Evolutionary conservation across 768 basidiomycete species (phyloP).

Genomic region (Lyophyllum decastes): DNA sequence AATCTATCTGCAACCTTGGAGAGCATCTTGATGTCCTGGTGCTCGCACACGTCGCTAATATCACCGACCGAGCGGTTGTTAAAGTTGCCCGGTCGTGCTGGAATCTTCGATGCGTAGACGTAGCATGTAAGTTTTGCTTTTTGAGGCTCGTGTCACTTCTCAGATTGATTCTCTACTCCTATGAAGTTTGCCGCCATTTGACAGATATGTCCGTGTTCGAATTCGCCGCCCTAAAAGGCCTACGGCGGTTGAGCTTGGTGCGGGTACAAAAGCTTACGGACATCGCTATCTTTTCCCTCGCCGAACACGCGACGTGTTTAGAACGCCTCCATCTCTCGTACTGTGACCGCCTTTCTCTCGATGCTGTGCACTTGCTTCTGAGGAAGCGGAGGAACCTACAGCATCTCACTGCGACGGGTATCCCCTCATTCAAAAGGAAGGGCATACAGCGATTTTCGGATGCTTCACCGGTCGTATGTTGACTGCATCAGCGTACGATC

Average conservation of each 20-base stretch:
- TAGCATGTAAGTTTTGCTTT: slow-evolving; percentile 70
- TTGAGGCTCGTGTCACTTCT: slow-evolving; percentile 9
- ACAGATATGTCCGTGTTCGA: slow-evolving; percentile 88
- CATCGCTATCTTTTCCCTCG: slow-evolving; percentile 76
- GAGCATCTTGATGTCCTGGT: slow-evolving; percentile 78
- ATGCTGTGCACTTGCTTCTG: slow-evolving; percentile 72
- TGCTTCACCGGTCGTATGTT: slow-evolving; percentile 58
- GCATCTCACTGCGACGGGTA: slow-evolving; percentile 79
- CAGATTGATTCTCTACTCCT: slow-evolving; percentile 3
- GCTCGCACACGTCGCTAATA: slow-evolving; percentile 74
- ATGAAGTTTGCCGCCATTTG: slow-evolving; percentile 73
- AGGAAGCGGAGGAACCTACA: slow-evolving; percentile 59
- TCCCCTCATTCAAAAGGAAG: slow-evolving; percentile 68
- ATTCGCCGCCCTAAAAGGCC: slow-evolving; percentile 64
- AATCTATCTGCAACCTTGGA: slow-evolving; percentile 69
- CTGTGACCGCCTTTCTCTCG: slow-evolving; percentile 78
- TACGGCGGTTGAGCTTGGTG: slow-evolving; percentile 79
- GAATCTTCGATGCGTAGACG: slow-evolving; percentile 78
- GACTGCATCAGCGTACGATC: slow-evolving; percentile 8
- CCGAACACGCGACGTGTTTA: slow-evolving; percentile 66
- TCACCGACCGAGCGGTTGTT: slow-evolving; percentile 78
- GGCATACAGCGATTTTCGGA: slow-evolving; percentile 82
- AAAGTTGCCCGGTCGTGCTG: slow-evolving; percentile 69
- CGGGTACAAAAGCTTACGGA: slow-evolving; percentile 85
- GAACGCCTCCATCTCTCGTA: slow-evolving; percentile 87